phyloP scores from a whole-genome alignment of 2,329 filamentous ascomycete genomes.

The Fonsecaea pedrosoi region DNA sequence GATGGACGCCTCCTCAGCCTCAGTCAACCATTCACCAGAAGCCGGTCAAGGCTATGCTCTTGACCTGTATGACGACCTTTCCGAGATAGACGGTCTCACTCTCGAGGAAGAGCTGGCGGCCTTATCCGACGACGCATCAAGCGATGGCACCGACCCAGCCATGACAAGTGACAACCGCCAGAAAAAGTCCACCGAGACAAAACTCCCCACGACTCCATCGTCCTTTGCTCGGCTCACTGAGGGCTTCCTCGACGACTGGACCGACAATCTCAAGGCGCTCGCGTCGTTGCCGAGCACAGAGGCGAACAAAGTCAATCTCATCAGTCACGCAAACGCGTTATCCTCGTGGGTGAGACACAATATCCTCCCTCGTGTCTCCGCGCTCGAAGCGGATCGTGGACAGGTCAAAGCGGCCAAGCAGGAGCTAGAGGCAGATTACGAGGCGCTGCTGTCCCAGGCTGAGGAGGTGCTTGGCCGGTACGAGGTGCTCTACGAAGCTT shows the following conservation, averaged over 20 bases:
- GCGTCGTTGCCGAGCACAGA: neutral
- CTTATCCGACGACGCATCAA: neutral
- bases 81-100: neutral
- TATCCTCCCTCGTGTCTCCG: neutral
- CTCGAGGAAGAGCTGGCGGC: constrained; percentile 1
- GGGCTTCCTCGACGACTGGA: neutral
- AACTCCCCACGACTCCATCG: neutral
- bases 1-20: no score
- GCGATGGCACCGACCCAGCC: neutral
- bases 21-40: no score
- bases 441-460: neutral
- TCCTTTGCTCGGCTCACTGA: neutral
- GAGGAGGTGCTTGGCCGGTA: neutral
- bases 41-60: neutral
- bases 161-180: neutral
- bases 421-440: neutral
- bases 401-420: neutral
- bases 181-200: neutral
- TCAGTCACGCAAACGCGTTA: constrained; percentile 3
- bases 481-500: constrained; percentile 10
- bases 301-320: neutral
- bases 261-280: neutral
- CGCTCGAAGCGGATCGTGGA: neutral
- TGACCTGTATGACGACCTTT: neutral
- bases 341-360: constrained; percentile 15